Evolutionary conservation across 768 basidiomycete genomes (phyloP).

Genomic region (Kwoniella sp.): DNA sequence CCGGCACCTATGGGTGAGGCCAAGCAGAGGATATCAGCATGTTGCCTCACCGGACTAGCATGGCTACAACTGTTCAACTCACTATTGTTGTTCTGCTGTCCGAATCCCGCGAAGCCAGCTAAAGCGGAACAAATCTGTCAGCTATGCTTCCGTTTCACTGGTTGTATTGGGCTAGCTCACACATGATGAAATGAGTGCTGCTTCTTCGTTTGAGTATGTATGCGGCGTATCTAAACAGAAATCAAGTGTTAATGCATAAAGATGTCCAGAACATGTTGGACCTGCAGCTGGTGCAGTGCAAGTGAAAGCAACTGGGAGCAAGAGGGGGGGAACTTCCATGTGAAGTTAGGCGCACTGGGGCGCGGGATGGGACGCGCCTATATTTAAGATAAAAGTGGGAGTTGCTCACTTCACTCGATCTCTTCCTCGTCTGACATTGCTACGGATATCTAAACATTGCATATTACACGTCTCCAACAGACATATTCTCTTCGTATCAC

Average conservation of each 20-base stretch:
- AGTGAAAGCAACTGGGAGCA: neutral
- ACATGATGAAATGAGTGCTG: neutral
- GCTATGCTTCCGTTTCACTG: neutral
- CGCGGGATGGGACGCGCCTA: neutral
- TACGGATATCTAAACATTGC: neutral
- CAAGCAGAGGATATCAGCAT: neutral
- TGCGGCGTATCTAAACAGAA: too few relatives aligned
- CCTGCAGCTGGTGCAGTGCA: too few relatives aligned
- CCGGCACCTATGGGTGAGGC: conserved; percentile 6
- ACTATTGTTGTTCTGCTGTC: conserved; percentile 44
- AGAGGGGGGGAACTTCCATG: neutral
- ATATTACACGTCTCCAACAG: neutral
- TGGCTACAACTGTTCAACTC: too few relatives aligned
- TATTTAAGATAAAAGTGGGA: neutral
- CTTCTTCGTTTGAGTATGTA: neutral
- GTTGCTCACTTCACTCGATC: neutral
- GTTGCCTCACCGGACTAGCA: too few relatives aligned
- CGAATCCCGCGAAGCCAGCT: conserved; percentile 47
- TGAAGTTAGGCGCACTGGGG: too few relatives aligned
- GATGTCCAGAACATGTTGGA: too few relatives aligned
- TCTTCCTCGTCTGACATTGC: neutral
- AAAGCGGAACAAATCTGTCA: neutral
- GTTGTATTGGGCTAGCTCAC: conserved; percentile 3
- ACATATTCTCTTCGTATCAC: neutral
- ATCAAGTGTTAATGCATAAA: too few relatives aligned